Base-by-base conservation (phyloP, 495 filamentous ascomycete genomes). In the Trichoderma virens region DNA sequence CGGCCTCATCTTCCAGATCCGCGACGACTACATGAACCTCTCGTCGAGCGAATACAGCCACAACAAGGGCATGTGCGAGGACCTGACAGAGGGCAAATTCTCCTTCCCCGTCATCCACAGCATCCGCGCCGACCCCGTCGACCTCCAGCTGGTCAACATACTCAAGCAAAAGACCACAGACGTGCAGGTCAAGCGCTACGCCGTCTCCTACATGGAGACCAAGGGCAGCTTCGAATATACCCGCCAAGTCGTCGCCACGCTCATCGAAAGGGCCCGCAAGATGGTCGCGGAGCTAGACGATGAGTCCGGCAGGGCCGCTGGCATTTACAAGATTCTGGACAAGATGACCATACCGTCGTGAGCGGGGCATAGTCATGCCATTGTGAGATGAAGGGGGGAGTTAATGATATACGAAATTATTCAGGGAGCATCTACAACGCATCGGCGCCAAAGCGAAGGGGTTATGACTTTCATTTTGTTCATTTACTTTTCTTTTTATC, bases 61-160 rank as follows among this genome's bases (percentile, higher is more conserved):
- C 59, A 93, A 94, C 69, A 98, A 98, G 79, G 95, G 94, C 64
- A 85, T 96, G 66, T 96, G 91, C 74, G 94, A 98, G 79, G 94
- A 98, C 73, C 76, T 98, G 66, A 97, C 93, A 0, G 94, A 98
- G 78, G 94, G 94, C 47, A 98, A 98, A 82, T 98, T 98, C 79
- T 93, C 89, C 30, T 98, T 96, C 72, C 93, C 93, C 6, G 90
- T 98, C 69, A 97, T 98, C 65, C 93, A 98, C 75, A 88, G 89
- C 72, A 95, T 98, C 67, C 90, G 93, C 67, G 79, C 87, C 35
- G 84, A 93, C 72, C 90, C 90, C 4, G 76, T 75, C 9, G 93
- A 96, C 71, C 83, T 88, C 32, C 89, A 93, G 71, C 82, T 98
- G 56, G 79, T 96, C 66, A 97, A 94, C 69, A 98, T 98, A 56